phyloP scores from a whole-genome alignment of 495 filamentous ascomycete genomes.

The Trichoderma virens region DNA sequence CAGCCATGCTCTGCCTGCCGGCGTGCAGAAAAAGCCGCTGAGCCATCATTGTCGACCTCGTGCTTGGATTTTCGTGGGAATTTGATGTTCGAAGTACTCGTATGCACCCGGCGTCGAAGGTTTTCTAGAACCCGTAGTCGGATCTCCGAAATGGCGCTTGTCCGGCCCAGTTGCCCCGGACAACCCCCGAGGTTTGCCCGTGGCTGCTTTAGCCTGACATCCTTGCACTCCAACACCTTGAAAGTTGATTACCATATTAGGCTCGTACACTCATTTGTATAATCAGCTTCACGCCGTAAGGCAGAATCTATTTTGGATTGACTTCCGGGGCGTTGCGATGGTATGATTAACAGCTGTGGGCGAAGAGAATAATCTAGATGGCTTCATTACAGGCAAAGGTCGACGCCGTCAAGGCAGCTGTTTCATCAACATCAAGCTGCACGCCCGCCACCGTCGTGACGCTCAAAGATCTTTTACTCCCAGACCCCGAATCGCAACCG shows the following conservation, averaged over 20 bases:
- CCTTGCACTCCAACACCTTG: background rate
- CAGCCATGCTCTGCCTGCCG: background rate
- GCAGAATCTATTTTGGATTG: conserved; percentile 7
- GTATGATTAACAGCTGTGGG: conserved; percentile 18
- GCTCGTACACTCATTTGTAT: background rate
- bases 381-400: conserved; percentile 32
- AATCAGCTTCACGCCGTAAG: background rate
- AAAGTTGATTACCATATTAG: background rate
- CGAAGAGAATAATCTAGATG: conserved; percentile 27
- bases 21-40: background rate
- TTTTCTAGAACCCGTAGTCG: background rate
- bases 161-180: conserved; percentile 10
- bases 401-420: conserved; percentile 45
- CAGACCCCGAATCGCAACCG: conserved; percentile 23
- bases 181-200: conserved; percentile 12
- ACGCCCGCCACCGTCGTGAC: conserved; percentile 38
- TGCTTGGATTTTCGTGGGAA: background rate
- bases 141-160: background rate
- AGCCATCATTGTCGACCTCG: background rate
- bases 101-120: conserved; percentile 11
- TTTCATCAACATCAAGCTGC: conserved; percentile 45
- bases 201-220: background rate
- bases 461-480: conserved; percentile 43
- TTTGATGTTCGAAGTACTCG: background rate
- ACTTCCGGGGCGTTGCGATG: conserved; percentile 4